Evolutionary conservation across 768 basidiomycete species (phyloP).

Genomic region (Tricholoma bakamatsutake): DNA sequence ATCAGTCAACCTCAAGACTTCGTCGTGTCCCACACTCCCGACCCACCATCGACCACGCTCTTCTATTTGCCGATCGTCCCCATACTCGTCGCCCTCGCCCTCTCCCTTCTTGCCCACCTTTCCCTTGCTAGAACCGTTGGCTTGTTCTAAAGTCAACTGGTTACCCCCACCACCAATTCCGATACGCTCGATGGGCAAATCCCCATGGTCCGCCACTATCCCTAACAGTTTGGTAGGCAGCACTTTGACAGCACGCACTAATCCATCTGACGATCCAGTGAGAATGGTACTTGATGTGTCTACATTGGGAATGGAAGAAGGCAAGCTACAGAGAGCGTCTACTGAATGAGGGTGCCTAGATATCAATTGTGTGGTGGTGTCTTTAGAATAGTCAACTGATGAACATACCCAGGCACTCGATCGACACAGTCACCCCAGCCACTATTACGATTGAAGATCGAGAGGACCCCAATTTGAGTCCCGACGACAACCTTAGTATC

Average conservation of each 20-base stretch:
- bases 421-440: constrained; percentile 94
- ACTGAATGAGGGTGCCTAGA: constrained; percentile 85
- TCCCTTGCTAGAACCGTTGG: constrained; percentile 2
- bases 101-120: constrained; percentile 8
- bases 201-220: constrained; percentile 86
- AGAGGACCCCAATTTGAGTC: constrained; percentile 84
- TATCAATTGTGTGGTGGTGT: background rate
- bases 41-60: constrained; percentile 61
- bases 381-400: background rate
- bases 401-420: constrained; percentile 72
- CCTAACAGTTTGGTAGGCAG: constrained; percentile 88
- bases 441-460: constrained; percentile 80
- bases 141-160: constrained; percentile 26
- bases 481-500: constrained; percentile 83
- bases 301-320: constrained; percentile 52
- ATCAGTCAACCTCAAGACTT: constrained; percentile 79
- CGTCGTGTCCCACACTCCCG: constrained; percentile 91
- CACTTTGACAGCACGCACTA: constrained; percentile 81
- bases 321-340: constrained; percentile 77
- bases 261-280: constrained; percentile 90
- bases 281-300: constrained; percentile 67
- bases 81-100: constrained; percentile 12
- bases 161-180: constrained; percentile 44
- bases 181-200: constrained; percentile 88
- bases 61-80: constrained; percentile 13